Conservation (phyloP, 768 basidiomycete genomes). For the Serendipita sp. region DNA sequence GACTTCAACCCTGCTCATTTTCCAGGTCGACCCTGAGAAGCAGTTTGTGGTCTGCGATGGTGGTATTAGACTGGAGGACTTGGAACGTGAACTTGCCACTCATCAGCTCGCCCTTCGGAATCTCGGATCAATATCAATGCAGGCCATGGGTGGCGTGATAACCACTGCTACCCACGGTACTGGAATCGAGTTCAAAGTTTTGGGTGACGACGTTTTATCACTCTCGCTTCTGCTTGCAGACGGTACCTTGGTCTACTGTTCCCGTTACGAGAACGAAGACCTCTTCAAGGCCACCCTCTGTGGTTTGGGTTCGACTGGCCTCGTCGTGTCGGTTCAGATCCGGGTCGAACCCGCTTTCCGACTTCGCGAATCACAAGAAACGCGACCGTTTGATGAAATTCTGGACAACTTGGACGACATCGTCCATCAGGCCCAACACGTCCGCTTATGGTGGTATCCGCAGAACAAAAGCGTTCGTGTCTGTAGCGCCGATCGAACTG, state of each 20-base stretch:
- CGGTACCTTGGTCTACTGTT: constrained; percentile 51
- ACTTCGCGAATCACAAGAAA: constrained; percentile 53
- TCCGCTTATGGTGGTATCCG: constrained; percentile 94
- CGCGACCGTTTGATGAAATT: constrained; percentile 45
- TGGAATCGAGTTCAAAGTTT: constrained; percentile 59
- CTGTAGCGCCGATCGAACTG: constrained; percentile 56
- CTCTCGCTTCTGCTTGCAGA: constrained; percentile 64
- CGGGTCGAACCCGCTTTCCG: constrained; percentile 70
- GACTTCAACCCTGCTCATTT: background rate
- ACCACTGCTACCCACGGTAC: constrained; percentile 93
- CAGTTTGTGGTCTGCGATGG: constrained; percentile 53
- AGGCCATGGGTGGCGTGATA: constrained; percentile 81
- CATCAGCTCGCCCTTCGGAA: constrained; percentile 74
- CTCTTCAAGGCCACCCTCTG: constrained; percentile 83
- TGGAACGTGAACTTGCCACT: constrained; percentile 50
- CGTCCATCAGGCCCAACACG: constrained; percentile 59
- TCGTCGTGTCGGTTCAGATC: constrained; percentile 64
- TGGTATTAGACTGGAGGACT: constrained; percentile 58
- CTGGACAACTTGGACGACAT: constrained; percentile 38
- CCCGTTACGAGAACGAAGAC: constrained; percentile 37
- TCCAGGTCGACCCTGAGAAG: constrained; percentile 54
- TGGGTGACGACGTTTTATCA: constrained; percentile 65
- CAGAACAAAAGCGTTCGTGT: constrained; percentile 54
- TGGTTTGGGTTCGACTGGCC: constrained; percentile 77
- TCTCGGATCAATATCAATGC: constrained; percentile 92